Percentiles rank a stretch among this genome's conserved stretches.
Conservation (phyloP, 129 eudicot genomes). For the Ambrosia artemisiifolia region DNA sequence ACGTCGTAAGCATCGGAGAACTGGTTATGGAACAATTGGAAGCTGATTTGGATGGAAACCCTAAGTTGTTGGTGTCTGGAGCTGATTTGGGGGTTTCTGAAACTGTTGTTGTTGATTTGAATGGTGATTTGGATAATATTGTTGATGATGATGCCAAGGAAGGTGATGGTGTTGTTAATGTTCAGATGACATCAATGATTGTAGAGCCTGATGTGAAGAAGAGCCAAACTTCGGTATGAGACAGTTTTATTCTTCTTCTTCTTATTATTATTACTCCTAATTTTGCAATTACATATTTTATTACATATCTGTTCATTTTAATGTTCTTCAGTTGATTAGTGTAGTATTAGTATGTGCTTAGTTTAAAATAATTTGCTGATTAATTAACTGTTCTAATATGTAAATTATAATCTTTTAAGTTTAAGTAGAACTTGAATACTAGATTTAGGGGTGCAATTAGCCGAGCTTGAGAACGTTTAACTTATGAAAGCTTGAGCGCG, state of each 20-base stretch:
- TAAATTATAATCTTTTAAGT: neutral
- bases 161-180: constrained; percentile 11
- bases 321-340: neutral
- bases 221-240: constrained; percentile 28
- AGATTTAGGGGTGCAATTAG: no score
- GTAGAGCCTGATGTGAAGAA: constrained; percentile 21
- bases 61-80: neutral
- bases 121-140: constrained; percentile 1
- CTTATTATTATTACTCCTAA: neutral
- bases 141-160: neutral
- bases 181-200: constrained; percentile 10
- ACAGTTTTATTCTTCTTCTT: neutral
- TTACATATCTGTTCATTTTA: neutral
- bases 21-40: constrained; percentile 1
- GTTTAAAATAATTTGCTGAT: neutral
- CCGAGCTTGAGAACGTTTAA: no score
- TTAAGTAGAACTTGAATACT: no score
- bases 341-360: neutral
- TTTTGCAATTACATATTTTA: neutral
- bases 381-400: neutral
- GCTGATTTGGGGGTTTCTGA: constrained; percentile 10
- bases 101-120: constrained; percentile 6
- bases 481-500: no score
- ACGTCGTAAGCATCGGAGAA: constrained; percentile 9
- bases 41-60: constrained; percentile 8